Conservation (phyloP, 2,329 filamentous ascomycete species). For the Aciculosporium take region DNA sequence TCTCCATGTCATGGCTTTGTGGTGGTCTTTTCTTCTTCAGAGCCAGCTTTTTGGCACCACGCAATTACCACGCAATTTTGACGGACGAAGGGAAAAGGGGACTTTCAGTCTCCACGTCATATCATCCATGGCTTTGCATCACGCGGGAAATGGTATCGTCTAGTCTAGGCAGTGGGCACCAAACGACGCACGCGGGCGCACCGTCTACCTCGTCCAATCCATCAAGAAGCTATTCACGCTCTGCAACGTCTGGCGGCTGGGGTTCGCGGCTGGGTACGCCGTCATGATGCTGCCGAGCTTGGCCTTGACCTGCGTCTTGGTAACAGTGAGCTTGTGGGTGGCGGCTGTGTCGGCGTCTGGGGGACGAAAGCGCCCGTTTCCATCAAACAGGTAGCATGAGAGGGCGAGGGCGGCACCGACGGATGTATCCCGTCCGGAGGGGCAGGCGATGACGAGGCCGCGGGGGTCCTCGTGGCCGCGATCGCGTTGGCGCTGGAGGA, state of each 20-base stretch:
- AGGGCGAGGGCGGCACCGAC: conserved; percentile 65
- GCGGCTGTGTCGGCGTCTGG: too few relatives aligned
- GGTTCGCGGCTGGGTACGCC: conserved; percentile 65
- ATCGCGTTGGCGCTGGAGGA: conserved; percentile 14
- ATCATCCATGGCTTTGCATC: too few relatives aligned
- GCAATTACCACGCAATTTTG: too few relatives aligned
- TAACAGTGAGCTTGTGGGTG: conserved; percentile 33
- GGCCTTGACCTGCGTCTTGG: conserved; percentile 64
- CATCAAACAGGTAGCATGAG: conserved; percentile 57
- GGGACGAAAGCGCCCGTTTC: conserved; percentile 35
- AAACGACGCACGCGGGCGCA: too few relatives aligned
- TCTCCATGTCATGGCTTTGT: too few relatives aligned
- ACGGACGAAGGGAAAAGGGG: too few relatives aligned
- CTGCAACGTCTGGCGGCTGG: conserved; percentile 72
- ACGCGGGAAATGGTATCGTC: too few relatives aligned
- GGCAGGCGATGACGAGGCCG: conserved; percentile 50
- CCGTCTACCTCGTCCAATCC: conserved; percentile 30
- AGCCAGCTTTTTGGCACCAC: too few relatives aligned
- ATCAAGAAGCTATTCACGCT: conserved; percentile 87
- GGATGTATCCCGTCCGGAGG: conserved; percentile 66
- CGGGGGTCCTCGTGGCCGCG: not conserved
- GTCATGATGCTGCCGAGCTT: conserved; percentile 73
- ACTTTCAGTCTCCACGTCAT: too few relatives aligned
- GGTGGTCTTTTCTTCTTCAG: too few relatives aligned
- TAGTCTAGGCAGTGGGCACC: too few relatives aligned